A percentile compares a stretch with the other conserved stretches of the same genome.
Conservation (phyloP, 1,139 yeast species). For the Debaryomyces subglobosus region DNA sequence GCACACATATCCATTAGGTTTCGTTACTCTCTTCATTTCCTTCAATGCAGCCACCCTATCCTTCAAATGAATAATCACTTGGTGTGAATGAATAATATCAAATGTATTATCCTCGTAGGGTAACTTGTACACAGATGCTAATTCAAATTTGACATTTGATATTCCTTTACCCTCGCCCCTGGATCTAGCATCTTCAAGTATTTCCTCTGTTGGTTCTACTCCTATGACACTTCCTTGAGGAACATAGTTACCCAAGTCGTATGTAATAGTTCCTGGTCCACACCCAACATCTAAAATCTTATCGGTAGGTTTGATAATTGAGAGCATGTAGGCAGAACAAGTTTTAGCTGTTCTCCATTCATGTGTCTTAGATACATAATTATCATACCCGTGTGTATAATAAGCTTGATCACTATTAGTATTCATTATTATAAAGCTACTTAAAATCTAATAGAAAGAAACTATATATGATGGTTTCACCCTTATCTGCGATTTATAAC, state of each 20-base stretch:
- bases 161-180: constrained; percentile 8
- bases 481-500: constrained; percentile 8
- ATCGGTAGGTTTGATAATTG: constrained; percentile 28
- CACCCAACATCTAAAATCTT: constrained; percentile 44
- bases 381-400: constrained; percentile 25
- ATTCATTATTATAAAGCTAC: background rate
- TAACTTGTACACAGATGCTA: constrained; percentile 27
- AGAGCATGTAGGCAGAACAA: constrained; percentile 31
- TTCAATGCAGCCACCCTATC: constrained; percentile 33
- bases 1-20: constrained; percentile 42
- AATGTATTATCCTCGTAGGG: constrained; percentile 39
- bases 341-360: constrained; percentile 38
- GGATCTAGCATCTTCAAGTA: constrained; percentile 29
- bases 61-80: constrained; percentile 39
- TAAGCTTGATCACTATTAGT: constrained; percentile 14
- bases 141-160: constrained; percentile 37
- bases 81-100: constrained; percentile 43
- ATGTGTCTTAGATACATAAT: constrained; percentile 32
- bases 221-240: constrained; percentile 33
- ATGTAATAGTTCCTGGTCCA: constrained; percentile 46
- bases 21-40: constrained; percentile 38
- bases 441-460: background rate
- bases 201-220: constrained; percentile 34
- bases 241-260: constrained; percentile 36
- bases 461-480: background rate